Evolutionary conservation across 768 basidiomycete genomes (phyloP).

Genomic region (Daedalea quercina): DNA sequence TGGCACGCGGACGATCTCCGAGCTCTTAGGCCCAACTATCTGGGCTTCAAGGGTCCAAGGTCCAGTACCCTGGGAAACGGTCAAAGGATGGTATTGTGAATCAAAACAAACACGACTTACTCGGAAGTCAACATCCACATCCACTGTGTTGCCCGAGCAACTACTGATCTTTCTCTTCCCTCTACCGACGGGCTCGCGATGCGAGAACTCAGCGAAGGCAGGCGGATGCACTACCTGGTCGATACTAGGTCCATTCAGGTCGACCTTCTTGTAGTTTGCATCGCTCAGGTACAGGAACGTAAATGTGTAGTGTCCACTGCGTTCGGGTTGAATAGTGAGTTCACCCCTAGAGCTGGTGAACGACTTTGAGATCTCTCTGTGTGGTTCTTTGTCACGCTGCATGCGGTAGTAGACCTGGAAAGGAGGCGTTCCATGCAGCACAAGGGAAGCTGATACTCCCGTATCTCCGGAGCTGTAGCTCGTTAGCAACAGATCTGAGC

Average conservation of each 20-base stretch:
- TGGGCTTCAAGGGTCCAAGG: constrained; percentile 89
- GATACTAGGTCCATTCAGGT: constrained; percentile 69
- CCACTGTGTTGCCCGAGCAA: constrained; percentile 72
- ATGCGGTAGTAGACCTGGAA: constrained; percentile 78
- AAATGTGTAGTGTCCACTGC: constrained; percentile 86
- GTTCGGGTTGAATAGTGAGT: constrained; percentile 78
- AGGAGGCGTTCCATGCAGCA: constrained; percentile 84
- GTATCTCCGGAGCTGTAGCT: constrained; percentile 77
- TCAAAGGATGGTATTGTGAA: not conserved
- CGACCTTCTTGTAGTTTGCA: constrained; percentile 71
- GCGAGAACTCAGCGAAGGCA: constrained; percentile 71
- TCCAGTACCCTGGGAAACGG: constrained; percentile 59
- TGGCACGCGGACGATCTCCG: constrained; percentile 49
- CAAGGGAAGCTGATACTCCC: constrained; percentile 80
- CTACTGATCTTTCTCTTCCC: constrained; percentile 58
- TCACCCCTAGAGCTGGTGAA: constrained; percentile 73
- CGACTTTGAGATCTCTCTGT: constrained; percentile 50
- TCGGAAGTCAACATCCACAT: constrained; percentile 74
- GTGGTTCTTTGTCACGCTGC: constrained; percentile 61
- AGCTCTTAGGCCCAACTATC: constrained; percentile 64
- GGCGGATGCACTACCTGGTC: constrained; percentile 88
- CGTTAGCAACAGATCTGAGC: not conserved
- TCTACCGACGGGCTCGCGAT: constrained; percentile 31
- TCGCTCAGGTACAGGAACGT: constrained; percentile 77
- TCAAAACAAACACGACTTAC: constrained; percentile 32